Evolutionary conservation across 1,139 yeast species (phyloP).

Genomic region (Debaryomyces nepalensis): DNA sequence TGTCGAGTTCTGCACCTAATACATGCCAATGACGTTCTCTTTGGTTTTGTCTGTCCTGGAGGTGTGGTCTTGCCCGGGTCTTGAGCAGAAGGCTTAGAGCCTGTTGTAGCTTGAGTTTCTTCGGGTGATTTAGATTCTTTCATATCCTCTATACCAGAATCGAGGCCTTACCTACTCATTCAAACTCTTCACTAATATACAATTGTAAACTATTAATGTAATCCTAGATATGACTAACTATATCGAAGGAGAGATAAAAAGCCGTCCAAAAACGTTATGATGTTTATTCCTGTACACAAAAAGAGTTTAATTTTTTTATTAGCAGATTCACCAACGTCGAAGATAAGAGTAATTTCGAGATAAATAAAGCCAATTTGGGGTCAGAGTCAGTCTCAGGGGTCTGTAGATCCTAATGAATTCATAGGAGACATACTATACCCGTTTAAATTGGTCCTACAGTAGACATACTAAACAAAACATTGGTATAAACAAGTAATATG

Average conservation of each 20-base stretch:
- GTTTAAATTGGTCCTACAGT: not conserved
- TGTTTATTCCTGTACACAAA: not conserved
- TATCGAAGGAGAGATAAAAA: not conserved
- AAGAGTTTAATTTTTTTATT: not conserved
- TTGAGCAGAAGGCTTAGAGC: not conserved
- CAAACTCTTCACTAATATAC: conserved; percentile 1
- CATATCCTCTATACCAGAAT: conserved; percentile 1
- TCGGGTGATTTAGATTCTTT: not conserved
- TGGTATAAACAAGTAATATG: conserved; percentile 3
- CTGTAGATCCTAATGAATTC: no score
- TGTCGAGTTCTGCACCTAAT: conserved; percentile 76
- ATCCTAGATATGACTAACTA: conserved; percentile 1
- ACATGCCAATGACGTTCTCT: conserved; percentile 54
- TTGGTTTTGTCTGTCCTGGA: conserved; percentile 22
- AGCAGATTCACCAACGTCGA: not conserved
- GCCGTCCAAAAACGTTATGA: conserved; percentile 3
- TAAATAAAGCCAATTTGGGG: no score
- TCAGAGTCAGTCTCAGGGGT: no score
- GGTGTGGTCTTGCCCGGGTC: not conserved
- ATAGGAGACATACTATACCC: no score
- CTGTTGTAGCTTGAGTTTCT: not conserved
- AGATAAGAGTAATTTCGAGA: not conserved
- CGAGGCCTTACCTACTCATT: conserved; percentile 9
- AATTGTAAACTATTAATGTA: not conserved
- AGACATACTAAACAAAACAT: not conserved